Percentiles rank a stretch among this genome's conserved stretches.
Conservation (phyloP, 179 eudicot species). For the Spergularia azorica region DNA sequence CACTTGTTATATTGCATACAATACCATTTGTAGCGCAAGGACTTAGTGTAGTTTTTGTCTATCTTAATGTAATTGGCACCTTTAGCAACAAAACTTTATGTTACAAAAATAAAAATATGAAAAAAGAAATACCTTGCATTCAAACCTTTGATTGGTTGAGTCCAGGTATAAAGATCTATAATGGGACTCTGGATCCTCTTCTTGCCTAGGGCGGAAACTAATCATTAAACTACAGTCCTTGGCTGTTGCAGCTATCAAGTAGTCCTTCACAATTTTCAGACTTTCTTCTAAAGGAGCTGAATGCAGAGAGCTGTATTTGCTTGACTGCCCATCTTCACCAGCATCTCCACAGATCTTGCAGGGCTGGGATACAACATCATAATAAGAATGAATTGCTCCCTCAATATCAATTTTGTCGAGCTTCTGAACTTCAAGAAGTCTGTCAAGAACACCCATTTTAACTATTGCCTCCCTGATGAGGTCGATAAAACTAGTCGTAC, state of each 20-base stretch:
- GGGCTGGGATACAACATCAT: conserved; percentile 77
- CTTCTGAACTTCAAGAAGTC: conserved; percentile 80
- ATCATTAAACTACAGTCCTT: conserved; percentile 97
- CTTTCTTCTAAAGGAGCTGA: conserved; percentile 65
- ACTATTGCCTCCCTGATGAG: conserved; percentile 66
- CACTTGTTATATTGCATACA: background rate
- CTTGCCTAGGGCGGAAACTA: conserved; percentile 61
- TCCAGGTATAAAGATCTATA: conserved; percentile 49
- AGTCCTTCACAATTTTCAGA: conserved; percentile 77
- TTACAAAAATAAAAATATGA: background rate
- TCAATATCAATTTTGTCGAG: conserved; percentile 86
- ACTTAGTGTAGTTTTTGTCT: too few relatives aligned
- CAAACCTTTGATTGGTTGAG: conserved; percentile 67
- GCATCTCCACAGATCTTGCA: conserved; percentile 59
- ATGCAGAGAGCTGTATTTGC: conserved; percentile 57
- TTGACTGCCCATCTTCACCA: conserved; percentile 34
- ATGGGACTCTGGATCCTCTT: conserved; percentile 46
- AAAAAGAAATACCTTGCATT: conserved; percentile 64
- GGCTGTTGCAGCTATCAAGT: conserved; percentile 87
- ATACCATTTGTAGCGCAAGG: background rate
- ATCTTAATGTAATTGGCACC: background rate
- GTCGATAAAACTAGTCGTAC: conserved; percentile 50
- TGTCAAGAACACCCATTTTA: conserved; percentile 59
- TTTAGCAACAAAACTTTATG: background rate
- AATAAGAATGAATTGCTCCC: conserved; percentile 97